phyloP scores from a whole-genome alignment of 1,284 basidiomycete species.

The Fomitopsis pinicola region DNA sequence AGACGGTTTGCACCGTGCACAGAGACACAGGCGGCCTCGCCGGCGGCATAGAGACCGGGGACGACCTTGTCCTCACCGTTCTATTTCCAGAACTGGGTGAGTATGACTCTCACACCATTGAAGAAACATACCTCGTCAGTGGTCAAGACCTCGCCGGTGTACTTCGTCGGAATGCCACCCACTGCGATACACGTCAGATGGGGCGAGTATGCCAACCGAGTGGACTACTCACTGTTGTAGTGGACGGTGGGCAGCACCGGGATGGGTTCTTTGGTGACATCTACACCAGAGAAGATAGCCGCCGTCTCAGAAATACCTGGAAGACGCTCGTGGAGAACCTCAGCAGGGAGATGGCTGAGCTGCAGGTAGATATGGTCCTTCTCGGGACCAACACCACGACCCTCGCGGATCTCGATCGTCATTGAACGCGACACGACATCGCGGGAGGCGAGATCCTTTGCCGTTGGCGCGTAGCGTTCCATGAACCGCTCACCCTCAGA shows the following conservation, averaged over 20 bases:
- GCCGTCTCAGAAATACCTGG: slow-evolving; percentile 99
- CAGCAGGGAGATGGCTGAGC: slow-evolving; percentile 94
- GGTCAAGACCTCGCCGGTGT: slow-evolving; percentile 96
- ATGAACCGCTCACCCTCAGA: slow-evolving; percentile 99
- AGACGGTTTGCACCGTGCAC: slow-evolving; percentile 99
- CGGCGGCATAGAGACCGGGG: slow-evolving; percentile 96
- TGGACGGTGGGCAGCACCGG: slow-evolving; percentile 96
- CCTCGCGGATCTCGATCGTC: slow-evolving; percentile 99
- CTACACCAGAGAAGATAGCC: slow-evolving; percentile 98
- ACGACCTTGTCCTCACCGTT: slow-evolving; percentile 93
- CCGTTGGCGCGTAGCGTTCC: slow-evolving; percentile 99
- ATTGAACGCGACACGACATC: slow-evolving; percentile 99
- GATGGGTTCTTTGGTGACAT: slow-evolving; percentile 99
- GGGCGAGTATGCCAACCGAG: neutral
- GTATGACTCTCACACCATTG: neutral
- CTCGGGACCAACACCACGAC: slow-evolving; percentile 97
- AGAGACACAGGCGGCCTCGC: slow-evolving; percentile 98
- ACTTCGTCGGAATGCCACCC: slow-evolving; percentile 99
- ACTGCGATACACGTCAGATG: slow-evolving; percentile 45
- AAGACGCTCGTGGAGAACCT: slow-evolving; percentile 94
- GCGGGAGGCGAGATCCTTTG: slow-evolving; percentile 98
- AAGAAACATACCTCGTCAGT: slow-evolving; percentile 49
- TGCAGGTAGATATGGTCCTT: slow-evolving; percentile 98
- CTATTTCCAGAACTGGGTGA: slow-evolving; percentile 20
- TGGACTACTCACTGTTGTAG: slow-evolving; percentile 76